Percentiles rank a stretch among this genome's conserved stretches.
phyloP scores from a whole-genome alignment of 306 rosid genomes.

The Corylus americana region DNA sequence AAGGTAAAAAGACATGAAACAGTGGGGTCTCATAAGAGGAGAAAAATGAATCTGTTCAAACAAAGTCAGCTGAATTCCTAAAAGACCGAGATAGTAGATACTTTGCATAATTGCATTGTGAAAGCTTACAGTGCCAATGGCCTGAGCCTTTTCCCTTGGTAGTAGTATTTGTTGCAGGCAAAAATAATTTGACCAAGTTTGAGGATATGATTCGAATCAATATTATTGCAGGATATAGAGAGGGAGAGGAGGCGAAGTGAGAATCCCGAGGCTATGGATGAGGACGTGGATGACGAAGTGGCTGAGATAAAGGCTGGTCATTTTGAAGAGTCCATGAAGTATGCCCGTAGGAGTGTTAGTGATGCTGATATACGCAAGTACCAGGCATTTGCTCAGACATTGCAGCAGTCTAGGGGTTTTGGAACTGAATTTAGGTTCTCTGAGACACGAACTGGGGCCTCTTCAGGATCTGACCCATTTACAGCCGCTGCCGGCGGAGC shows the following conservation, averaged over 20 bases:
- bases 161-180: neutral
- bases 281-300: conserved; percentile 47
- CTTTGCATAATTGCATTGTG: neutral
- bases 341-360: conserved; percentile 58
- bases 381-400: conserved; percentile 62
- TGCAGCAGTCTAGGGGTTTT: conserved; percentile 57
- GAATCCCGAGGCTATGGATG: conserved; percentile 59
- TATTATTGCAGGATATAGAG: conserved; percentile 47
- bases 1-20: neutral
- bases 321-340: conserved; percentile 63
- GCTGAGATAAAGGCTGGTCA: conserved; percentile 55
- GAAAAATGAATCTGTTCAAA: neutral
- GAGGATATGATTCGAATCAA: neutral
- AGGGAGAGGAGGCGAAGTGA: conserved; percentile 46
- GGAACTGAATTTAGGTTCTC: conserved; percentile 55
- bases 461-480: conserved; percentile 41
- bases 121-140: neutral
- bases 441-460: conserved; percentile 27
- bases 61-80: neutral
- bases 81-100: neutral
- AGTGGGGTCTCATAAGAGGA: neutral
- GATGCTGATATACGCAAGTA: conserved; percentile 60
- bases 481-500: conserved; percentile 43
- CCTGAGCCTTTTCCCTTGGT: neutral
- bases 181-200: neutral